Base-by-base conservation (phyloP, 2,329 filamentous ascomycete species). In the Gyromitra esculenta region DNA sequence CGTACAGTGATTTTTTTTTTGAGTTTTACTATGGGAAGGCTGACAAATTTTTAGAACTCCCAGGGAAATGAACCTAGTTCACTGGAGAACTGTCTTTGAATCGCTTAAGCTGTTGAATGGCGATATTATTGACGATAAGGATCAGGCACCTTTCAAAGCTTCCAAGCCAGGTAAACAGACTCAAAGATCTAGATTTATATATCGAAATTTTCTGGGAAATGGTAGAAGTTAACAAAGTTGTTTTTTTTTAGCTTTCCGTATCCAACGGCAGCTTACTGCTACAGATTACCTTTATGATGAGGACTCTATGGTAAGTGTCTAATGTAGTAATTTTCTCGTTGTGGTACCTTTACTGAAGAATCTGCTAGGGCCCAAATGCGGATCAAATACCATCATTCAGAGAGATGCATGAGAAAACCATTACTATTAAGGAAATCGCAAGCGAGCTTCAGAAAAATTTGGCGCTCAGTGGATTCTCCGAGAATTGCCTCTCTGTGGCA, bases 131-230 rank as follows among this genome's bases (percentile, higher is more conserved):
- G 2, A 25, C 9, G 41, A 15, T 45, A 13, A 59, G 5, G 15
- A 39, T 15, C 56, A 13, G 31, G 4, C 35, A 13, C 6, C 39
- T 59, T 37, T 39, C 15, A 59, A 59, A 37, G 56, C 56, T 37
- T 59, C 56, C 6, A 59, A 59, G 11, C 8, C 56, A 37, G 56
- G 56, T 59, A 56, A 56, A 25, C 9, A 56, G 52, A 35, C 39
- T 39, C 7, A 31, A 31, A 31, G 25, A 31, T 31, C 25, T 31
- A 3, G 25, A 31, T 31, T 31, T 31, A 31, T 31, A 31, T 31
- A 31, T 31, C 25, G 25, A 31, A 4, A 31, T 3, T 31, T 31
- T 2, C 1, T 31, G 25, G 25, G 25, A 31, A 31, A 31, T 31
- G 25, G 25, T 4, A 31, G 25, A 31, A 4, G 25, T 3, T 31